Base-by-base conservation (phyloP, 2,329 filamentous ascomycete genomes). In the Juglanconis juglandina region DNA sequence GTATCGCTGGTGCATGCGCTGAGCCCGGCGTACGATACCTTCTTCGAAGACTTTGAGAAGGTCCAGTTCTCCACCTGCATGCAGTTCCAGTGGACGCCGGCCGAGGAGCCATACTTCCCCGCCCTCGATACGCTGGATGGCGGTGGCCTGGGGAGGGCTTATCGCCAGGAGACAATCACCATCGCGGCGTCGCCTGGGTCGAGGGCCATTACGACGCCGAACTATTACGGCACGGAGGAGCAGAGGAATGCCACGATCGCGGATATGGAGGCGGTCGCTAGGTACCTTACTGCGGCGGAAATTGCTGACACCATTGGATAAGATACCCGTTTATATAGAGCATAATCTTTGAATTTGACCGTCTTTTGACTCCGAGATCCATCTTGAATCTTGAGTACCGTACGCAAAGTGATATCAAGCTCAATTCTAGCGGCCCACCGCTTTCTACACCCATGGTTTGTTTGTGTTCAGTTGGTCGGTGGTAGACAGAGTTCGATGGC, bases 41-140 rank as follows among this genome's bases (percentile, higher is more conserved):
- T 64, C 52, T 68, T 66, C 35, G 60, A 54, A 3, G 41, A 48
- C 13, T 64, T 68, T 14, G 39, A 58, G 17, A 59, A 58, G 47
- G 66, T 68, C 47, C 44, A 53, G 14, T 68, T 68, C 59, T 54
- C 63, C 8, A 62, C 60, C 4, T 69, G 67, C 50, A 56, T 64
- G 24, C 30, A 53, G 24, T 58, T 63, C 57, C 66, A 67, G 59
- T 49, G 47, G 34, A 63, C 53, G 1, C 48, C 41, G 13, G 67
- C 67, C 55, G 66, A 68, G 63, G 47, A 34, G 13, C 67, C 67
- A 5, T 66, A 64, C 53, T 67, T 62, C 59, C 67, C 66, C 13
- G 41, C 30, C 14, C 47, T 67, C 32, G 53, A 60, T 24, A 63
- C 58, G n/a, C 39, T 51, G 7, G 52, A 53, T 4, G 58, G 56